These are phyloP conservation scores for Entoloma clypeatum DNA, from an alignment of 1,284 basidiomycete genomes.

Conservation along the genomic window DNA sequence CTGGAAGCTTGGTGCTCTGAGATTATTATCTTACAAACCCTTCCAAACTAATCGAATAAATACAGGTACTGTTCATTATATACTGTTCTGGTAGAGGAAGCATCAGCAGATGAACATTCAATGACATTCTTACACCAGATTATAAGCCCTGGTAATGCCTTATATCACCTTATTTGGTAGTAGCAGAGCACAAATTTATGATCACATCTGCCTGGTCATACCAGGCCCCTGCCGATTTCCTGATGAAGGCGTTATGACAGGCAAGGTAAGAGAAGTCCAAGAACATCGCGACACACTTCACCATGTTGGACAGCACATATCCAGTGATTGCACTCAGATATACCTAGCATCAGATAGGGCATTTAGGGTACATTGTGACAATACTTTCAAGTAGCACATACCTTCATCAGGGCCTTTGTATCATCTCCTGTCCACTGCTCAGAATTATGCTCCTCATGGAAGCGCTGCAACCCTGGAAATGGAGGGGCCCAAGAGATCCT, in stretches of 20 bases:
- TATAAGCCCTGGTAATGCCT: too few species aligned
- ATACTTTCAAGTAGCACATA: not conserved
- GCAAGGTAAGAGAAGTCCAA: slow-evolving; percentile 14
- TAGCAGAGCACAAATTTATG: too few species aligned
- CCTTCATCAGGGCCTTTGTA: slow-evolving; percentile 17
- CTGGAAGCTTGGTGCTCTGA: too few species aligned
- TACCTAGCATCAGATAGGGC: slow-evolving; percentile 3
- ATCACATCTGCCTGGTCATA: too few species aligned
- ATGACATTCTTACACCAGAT: too few species aligned
- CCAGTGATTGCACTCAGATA: slow-evolving; percentile 13
- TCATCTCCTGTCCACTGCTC: slow-evolving; percentile 18
- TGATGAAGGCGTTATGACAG: slow-evolving; percentile 1
- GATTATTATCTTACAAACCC: too few species aligned
- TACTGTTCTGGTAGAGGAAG: too few species aligned
- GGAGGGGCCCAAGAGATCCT: slow-evolving; percentile 16
- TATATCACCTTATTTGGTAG: too few species aligned
- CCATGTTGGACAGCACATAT: slow-evolving; percentile 11
- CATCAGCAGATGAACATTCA: too few species aligned
- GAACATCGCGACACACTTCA: slow-evolving; percentile 7
- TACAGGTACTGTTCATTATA: too few species aligned
- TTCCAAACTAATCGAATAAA: too few species aligned
- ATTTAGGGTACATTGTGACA: not conserved
- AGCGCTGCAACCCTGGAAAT: slow-evolving; percentile 12
- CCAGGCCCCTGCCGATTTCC: too few species aligned
- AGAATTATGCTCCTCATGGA: slow-evolving; percentile 12